Evolutionary conservation across 805 yeast species (phyloP), one percentile per base, ranked within the genome.

Genomic region (Cyberlindnera veronae): DNA sequence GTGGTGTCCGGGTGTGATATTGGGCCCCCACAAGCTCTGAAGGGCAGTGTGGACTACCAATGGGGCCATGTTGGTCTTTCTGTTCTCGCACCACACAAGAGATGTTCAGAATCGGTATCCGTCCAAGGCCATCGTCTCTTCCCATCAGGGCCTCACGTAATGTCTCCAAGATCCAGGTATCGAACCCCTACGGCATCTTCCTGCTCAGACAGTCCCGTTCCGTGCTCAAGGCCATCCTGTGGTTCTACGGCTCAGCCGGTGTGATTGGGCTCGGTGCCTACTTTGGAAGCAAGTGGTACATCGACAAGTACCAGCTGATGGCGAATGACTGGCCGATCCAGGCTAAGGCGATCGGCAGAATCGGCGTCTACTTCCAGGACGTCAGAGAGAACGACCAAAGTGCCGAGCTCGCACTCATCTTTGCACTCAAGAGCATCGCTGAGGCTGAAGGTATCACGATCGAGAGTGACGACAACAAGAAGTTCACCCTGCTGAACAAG

Each of bases 291-390:
- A 21, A 32, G 8, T 36, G 27, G 27, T 41, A 36, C 34, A 30
- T 43, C 12, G 40, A 47, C 31, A 15, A 33, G 27, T 38, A 35
- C 27, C 50, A 46, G 30, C 16, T 17, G 12, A 43, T 47, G 45
- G 35, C 28, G 7, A 15, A 22, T 2, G 36, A 36, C 11, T 47
- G 48, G 50, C 39, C 46, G 2, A 17, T 41, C 19, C 36, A 36
- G 23, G 33, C 48, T 9, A 43, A 43, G 22, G 15, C 34, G 4
- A 14, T 39, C 4, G 48, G 42, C 3, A 62, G 66, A 40, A 46
- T 60, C 6, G 73, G 71, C 18, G 50, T 70, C 5, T 68, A 63
- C 29, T 59, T 64, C 33, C 74, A 70, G 38, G 57, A 61, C 32
- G 52, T 66, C 6, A 56, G 52, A 15, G 53, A 60, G 23, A 57